A percentile compares a stretch with the other conserved stretches of the same genome.
phyloP scores from a whole-genome alignment of 1,139 yeast genomes.

The Groenewaldozyma auringiensis region DNA sequence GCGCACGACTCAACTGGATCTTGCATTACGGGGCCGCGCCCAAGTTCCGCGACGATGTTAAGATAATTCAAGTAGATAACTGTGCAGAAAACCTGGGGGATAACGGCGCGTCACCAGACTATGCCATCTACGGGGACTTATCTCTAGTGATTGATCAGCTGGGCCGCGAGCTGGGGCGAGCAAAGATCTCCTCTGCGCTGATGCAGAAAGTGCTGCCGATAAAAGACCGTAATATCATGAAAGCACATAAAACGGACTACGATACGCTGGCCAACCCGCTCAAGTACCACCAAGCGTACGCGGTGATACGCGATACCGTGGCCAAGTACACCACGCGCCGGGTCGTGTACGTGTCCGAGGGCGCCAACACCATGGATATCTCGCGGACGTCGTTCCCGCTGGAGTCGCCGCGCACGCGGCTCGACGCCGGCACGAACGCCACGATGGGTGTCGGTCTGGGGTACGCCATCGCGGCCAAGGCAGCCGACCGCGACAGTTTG shows the following conservation, averaged over 20 bases:
- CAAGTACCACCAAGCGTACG: conserved; percentile 48
- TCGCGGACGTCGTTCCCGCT: conserved; percentile 54
- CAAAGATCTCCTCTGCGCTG: conserved; percentile 30
- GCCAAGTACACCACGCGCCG: conserved; percentile 14
- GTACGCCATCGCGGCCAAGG: conserved; percentile 55
- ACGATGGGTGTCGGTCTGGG: conserved; percentile 68
- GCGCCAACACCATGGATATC: conserved; percentile 65
- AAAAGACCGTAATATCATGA: conserved; percentile 34
- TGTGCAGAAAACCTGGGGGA: conserved; percentile 47
- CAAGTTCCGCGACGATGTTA: conserved; percentile 39
- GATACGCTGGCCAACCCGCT: conserved; percentile 26
- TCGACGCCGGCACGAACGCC: conserved; percentile 66
- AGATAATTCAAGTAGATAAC: conserved; percentile 50
- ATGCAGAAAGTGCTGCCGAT: conserved; percentile 27
- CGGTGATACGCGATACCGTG: conserved; percentile 36
- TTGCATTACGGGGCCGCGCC: conserved; percentile 54
- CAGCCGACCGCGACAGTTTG: conserved; percentile 37
- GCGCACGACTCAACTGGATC: conserved; percentile 64
- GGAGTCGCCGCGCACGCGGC: conserved; percentile 42
- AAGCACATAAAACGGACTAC: conserved; percentile 30
- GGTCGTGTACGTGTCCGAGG: conserved; percentile 48
- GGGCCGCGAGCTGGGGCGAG: conserved; percentile 14
- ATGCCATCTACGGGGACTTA: conserved; percentile 47
- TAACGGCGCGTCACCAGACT: conserved; percentile 31
- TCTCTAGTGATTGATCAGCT: conserved; percentile 37